Percentiles rank a stretch among this genome's conserved stretches.
Evolutionary conservation across 441 rosid genomes (phyloP).

Genomic region (Pelargonium myrrhifolium): DNA sequence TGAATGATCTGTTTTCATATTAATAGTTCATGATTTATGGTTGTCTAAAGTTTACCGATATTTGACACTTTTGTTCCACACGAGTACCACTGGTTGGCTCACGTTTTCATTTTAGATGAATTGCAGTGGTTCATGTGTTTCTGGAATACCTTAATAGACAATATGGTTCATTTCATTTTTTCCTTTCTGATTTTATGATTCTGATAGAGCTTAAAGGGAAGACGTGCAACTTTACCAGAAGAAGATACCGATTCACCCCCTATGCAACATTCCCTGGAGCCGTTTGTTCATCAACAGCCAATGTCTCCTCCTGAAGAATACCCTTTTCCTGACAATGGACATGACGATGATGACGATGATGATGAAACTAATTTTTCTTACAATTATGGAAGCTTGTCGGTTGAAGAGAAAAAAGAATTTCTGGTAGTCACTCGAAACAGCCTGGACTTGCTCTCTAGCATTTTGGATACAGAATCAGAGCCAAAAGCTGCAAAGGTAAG

Average conservation of each 20-base stretch:
- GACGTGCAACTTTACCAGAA: constrained; percentile 21
- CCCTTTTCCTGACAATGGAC: constrained; percentile 37
- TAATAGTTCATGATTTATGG: background rate
- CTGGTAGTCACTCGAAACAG: constrained; percentile 61
- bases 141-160: constrained; percentile 4
- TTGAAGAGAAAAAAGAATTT: constrained; percentile 52
- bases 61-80: background rate
- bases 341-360: constrained; percentile 25
- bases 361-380: constrained; percentile 25
- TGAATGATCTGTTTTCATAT: background rate
- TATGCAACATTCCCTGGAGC: constrained; percentile 38
- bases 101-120: background rate
- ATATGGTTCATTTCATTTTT: background rate
- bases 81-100: too few species aligned
- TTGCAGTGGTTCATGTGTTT: background rate
- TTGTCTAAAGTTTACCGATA: background rate
- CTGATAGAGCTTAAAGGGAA: constrained; percentile 45
- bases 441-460: constrained; percentile 69
- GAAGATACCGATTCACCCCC: constrained; percentile 28
- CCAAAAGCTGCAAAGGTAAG: constrained; percentile 52
- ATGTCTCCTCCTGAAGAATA: constrained; percentile 47
- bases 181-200: constrained; percentile 8
- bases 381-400: constrained; percentile 35
- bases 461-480: constrained; percentile 47
- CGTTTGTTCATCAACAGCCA: constrained; percentile 44